Evolutionary conservation across 108 stramenopile genomes (phyloP).

Genomic region (Fragilaria crotonensis): DNA sequence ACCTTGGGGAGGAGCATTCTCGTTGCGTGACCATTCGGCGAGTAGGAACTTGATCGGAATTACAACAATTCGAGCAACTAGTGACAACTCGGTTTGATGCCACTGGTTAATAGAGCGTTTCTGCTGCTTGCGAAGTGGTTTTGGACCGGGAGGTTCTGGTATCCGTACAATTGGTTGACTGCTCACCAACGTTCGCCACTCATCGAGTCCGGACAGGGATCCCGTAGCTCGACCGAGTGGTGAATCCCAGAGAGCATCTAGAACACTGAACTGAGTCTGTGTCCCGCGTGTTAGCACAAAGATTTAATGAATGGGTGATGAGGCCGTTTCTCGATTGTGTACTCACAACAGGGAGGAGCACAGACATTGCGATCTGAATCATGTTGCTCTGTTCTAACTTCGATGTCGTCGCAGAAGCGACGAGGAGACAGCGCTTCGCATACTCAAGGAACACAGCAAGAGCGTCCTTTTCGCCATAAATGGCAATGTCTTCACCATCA

Average conservation of each 20-base stretch:
- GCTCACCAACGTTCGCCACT: background rate
- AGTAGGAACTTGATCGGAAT: conserved; percentile 13
- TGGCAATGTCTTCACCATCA: conserved; percentile 24
- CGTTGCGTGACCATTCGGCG: background rate
- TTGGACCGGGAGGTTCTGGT: background rate
- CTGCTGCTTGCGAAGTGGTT: background rate
- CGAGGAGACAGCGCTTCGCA: conserved; percentile 39
- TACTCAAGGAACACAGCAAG: conserved; percentile 45
- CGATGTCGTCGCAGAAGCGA: conserved; percentile 24
- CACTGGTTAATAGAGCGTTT: background rate
- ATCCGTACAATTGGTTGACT: background rate
- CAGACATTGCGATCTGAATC: conserved; percentile 39
- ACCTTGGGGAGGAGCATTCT: background rate
- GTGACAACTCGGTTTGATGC: background rate
- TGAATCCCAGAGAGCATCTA: background rate
- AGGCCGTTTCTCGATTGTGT: background rate
- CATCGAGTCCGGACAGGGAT: background rate
- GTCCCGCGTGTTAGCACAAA: too few relatives aligned
- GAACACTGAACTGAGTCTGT: background rate
- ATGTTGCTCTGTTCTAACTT: conserved; percentile 22
- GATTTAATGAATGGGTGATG: background rate
- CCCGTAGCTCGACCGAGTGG: background rate
- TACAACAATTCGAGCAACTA: background rate
- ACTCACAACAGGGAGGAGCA: conserved; percentile 72
- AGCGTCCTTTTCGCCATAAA: conserved; percentile 52